Evolutionary conservation across 306 rosid genomes (phyloP).

Genomic region (Trifolium pratense): DNA sequence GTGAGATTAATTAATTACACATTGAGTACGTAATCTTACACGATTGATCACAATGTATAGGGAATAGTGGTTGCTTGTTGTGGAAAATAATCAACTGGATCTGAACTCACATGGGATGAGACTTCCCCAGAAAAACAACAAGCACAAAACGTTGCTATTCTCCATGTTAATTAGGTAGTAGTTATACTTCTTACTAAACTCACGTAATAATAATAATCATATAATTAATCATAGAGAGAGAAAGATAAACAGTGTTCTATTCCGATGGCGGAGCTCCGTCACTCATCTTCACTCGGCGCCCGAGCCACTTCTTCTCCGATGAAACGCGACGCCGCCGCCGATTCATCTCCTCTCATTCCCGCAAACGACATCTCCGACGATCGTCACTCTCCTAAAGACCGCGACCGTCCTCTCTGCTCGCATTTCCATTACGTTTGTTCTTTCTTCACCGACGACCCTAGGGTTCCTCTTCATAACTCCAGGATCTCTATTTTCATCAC

Average conservation of each 20-base stretch:
- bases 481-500: constrained; percentile 68
- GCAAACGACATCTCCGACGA: constrained; percentile 59
- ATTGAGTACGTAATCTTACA: background rate
- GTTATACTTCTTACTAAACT: constrained; percentile 6
- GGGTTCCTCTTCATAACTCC: constrained; percentile 69
- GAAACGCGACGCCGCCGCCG: constrained; percentile 82
- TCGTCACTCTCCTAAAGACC: constrained; percentile 76
- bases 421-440: constrained; percentile 59
- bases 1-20: background rate
- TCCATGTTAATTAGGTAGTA: background rate
- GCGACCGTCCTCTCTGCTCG: constrained; percentile 68
- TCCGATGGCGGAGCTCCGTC: constrained; percentile 94
- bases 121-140: constrained; percentile 18
- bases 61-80: background rate
- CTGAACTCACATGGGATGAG: constrained; percentile 49
- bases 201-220: background rate
- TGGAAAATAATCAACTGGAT: constrained; percentile 37
- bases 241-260: background rate
- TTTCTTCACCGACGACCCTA: constrained; percentile 75
- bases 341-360: constrained; percentile 66
- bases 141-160: constrained; percentile 30
- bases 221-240: background rate
- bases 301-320: constrained; percentile 84
- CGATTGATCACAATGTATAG: background rate
- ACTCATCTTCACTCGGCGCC: constrained; percentile 73